Percentiles rank a stretch among this genome's conserved stretches.
Conservation (phyloP, 2,329 filamentous ascomycete species). For the Parastagonospora avenae region DNA sequence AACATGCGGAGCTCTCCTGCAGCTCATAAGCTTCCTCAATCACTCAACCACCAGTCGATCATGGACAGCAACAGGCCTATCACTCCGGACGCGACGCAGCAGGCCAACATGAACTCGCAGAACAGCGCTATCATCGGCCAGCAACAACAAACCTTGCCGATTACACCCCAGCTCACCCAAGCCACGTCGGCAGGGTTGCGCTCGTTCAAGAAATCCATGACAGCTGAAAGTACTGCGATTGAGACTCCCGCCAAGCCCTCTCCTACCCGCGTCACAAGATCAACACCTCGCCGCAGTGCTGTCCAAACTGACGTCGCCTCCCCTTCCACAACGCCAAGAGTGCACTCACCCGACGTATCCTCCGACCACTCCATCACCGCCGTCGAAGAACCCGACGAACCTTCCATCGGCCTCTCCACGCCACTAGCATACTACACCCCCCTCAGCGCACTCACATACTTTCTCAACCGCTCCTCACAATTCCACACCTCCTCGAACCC, state of each 20-base stretch:
- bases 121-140: conserved; percentile 7
- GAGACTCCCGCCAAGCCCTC: not conserved
- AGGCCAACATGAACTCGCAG: conserved; percentile 29
- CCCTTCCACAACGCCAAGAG: conserved; percentile 6
- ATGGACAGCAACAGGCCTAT: conserved; percentile 22
- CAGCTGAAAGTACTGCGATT: conserved; percentile 10
- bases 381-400: conserved; percentile 4
- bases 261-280: conserved; percentile 3
- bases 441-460: conserved; percentile 46
- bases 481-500: conserved; percentile 44
- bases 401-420: conserved; percentile 48
- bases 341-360: conserved; percentile 21
- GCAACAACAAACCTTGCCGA: conserved; percentile 31
- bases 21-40: not conserved
- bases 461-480: conserved; percentile 47
- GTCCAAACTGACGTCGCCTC: conserved; percentile 13
- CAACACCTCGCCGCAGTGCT: conserved; percentile 18
- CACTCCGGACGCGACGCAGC: conserved; percentile 37
- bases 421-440: conserved; percentile 53
- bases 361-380: conserved; percentile 11
- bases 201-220: conserved; percentile 26
- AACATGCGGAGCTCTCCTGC: conserved; percentile 16
- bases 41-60: conserved; percentile 8
- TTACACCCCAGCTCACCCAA: conserved; percentile 48
- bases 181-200: conserved; percentile 21